Evolutionary conservation across 345 rosid genomes (phyloP), one percentile per base, ranked within the genome.

Genomic region (Trapa bicornis): DNA sequence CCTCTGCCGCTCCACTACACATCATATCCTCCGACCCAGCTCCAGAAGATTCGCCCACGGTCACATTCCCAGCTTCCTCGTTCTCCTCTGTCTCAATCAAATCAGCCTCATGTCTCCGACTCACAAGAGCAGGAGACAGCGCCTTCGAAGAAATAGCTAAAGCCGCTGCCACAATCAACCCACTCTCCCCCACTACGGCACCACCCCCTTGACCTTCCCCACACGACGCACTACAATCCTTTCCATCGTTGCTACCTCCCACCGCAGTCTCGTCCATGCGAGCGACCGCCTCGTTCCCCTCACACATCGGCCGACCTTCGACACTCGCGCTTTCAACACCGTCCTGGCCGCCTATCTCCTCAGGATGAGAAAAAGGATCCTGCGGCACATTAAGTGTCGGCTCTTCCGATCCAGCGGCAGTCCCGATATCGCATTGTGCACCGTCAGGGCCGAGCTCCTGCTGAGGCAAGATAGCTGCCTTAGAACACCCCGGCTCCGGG

Each of bases 341-440:
- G 29, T 14, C 70, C 13, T 53, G 33, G 33, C 37, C 48, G 37
- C 45, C 41, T 4, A 2, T 37, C 56, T 71, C 64, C 12, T 45
- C 56, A n/a, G 6, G 3, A 50, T 29, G n/a, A 13, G 58, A 9
- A 52, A 61, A 35, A 8, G 11, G 17, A 36, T 29, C 32, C 56
- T 8, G 5, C 61, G 14, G 29, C 54, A 36, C 65, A 41, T 14
- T 41, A 42, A 36, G 10, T 52, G 13, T 61, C 37, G 17, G 71
- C 61, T 39, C 65, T 62, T 15, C 50, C 53, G 52, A 6, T 11
- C 13, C 29, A 0, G 64, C 58, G 14, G 37, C 68, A 39, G 61
- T n/a, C 53, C 12, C 42, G n/a, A 35, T 13, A 65, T 65, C 67
- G 62, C 75, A 79, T 56, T 74, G 74, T 6, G 72, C 15, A 50